Evolutionary conservation across 495 filamentous ascomycete genomes (phyloP).

Genomic region (Neurospora discreta): DNA sequence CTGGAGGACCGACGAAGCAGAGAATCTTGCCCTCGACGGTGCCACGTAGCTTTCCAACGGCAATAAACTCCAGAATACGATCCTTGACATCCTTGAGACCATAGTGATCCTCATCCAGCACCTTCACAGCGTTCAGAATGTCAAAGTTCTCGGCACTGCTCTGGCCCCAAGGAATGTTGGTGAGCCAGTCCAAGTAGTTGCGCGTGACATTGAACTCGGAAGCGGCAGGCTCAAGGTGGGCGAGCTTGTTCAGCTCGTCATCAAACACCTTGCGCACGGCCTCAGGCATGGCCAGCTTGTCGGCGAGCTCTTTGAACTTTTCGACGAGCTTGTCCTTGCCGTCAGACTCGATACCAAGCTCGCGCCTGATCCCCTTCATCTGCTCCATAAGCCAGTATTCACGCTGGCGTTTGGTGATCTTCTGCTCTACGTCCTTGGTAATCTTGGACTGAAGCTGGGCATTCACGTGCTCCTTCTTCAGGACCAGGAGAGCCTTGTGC

Average conservation of each 20-base stretch:
- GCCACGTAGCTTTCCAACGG: constrained; percentile 91
- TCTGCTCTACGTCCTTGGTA: constrained; percentile 92
- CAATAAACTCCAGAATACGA: constrained; percentile 96
- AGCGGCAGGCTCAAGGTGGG: constrained; percentile 85
- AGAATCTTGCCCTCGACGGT: constrained; percentile 98
- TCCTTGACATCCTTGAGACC: constrained; percentile 98
- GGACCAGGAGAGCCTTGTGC: constrained; percentile 75
- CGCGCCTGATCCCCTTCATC: constrained; percentile 96
- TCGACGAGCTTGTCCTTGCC: constrained; percentile 97
- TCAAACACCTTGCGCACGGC: constrained; percentile 95
- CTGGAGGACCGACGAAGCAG: constrained; percentile 91
- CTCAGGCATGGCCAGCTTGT: constrained; percentile 92
- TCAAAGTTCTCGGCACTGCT: constrained; percentile 94
- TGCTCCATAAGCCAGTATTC: constrained; percentile 99
- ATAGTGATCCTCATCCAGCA: constrained; percentile 95
- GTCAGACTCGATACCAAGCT: constrained; percentile 92
- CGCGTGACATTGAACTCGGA: constrained; percentile 99
- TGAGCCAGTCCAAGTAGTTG: constrained; percentile 98
- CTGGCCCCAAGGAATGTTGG: constrained; percentile 95
- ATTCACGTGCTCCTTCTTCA: constrained; percentile 98
- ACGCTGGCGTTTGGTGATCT: constrained; percentile 94
- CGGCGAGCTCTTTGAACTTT: constrained; percentile 90
- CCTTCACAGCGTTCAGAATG: constrained; percentile 77
- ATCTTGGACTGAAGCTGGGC: constrained; percentile 96
- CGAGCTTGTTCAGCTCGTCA: constrained; percentile 93